phyloP scores from a whole-genome alignment of 176 grass and related monocot genomes.

The Dactylis glomerata region DNA sequence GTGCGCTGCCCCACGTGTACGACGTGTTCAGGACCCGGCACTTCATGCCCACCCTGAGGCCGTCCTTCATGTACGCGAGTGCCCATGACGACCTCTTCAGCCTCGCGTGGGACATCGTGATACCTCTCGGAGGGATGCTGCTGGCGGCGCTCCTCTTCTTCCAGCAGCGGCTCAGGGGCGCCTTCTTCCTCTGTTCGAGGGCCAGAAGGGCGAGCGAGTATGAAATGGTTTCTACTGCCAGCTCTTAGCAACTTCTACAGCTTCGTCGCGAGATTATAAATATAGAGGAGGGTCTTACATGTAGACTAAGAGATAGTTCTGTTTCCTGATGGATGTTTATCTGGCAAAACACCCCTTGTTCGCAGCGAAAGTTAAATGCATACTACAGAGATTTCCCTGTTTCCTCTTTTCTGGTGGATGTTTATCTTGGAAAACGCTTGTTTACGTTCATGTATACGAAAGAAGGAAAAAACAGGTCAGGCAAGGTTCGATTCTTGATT shows the following conservation, averaged over 20 bases:
- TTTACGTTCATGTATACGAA: slow-evolving; percentile 20
- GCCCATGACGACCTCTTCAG: slow-evolving; percentile 64
- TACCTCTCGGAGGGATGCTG: slow-evolving; percentile 54
- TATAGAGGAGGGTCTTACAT: slow-evolving; percentile 14
- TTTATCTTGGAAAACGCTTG: background rate
- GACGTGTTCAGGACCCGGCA: slow-evolving; percentile 52
- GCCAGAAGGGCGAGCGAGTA: slow-evolving; percentile 38
- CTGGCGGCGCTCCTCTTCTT: slow-evolving; percentile 49
- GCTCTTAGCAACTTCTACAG: slow-evolving; percentile 32
- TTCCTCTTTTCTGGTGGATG: background rate
- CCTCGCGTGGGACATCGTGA: slow-evolving; percentile 61
- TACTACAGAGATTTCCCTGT: too few relatives aligned
- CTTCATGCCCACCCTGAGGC: slow-evolving; percentile 32
- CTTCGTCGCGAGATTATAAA: background rate
- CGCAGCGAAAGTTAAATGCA: background rate
- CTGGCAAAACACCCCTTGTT: background rate
- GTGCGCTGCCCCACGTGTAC: slow-evolving; percentile 64
- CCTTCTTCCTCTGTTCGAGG: slow-evolving; percentile 54
- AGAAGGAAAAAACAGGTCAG: slow-evolving; percentile 10
- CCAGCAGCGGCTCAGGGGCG: slow-evolving; percentile 63
- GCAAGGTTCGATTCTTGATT: background rate
- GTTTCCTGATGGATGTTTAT: background rate
- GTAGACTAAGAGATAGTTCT: slow-evolving; percentile 8
- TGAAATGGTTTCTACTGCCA: slow-evolving; percentile 53
- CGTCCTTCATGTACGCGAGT: slow-evolving; percentile 63